phyloP scores from a whole-genome alignment of 257 asterid species.

The Penstemon eatonii region DNA sequence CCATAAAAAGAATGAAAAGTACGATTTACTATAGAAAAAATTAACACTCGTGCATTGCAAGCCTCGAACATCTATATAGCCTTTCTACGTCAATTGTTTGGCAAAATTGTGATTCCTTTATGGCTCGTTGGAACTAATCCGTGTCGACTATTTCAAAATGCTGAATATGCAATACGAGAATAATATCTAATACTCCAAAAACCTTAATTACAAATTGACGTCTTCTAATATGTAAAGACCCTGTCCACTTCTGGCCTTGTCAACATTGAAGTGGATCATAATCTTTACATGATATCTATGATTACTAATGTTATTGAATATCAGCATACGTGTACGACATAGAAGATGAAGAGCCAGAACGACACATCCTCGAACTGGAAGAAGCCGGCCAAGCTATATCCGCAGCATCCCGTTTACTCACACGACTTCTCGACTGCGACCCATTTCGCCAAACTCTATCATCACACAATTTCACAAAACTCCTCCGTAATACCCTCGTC shows the following conservation, averaged over 20 bases:
- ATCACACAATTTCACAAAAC: constrained; percentile 35
- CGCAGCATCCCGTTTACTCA: constrained; percentile 64
- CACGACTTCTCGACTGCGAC: constrained; percentile 56
- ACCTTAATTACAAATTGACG: not conserved
- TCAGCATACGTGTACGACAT: constrained; percentile 38
- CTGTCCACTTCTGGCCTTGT: no score
- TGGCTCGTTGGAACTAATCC: not conserved
- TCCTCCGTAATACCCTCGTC: constrained; percentile 55
- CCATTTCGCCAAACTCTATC: constrained; percentile 38
- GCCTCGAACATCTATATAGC: no score
- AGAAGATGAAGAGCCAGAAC: constrained; percentile 48
- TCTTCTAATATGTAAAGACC: not conserved
- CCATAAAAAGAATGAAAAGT: no score
- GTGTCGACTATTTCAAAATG: not conserved
- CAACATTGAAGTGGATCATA: not conserved
- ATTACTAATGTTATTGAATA: constrained; percentile 22
- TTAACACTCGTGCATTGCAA: no score
- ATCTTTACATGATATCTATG: not conserved
- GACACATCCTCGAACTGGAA: constrained; percentile 54
- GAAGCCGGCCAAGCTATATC: constrained; percentile 75
- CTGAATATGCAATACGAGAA: not conserved
- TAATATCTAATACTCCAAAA: not conserved
- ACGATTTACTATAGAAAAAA: no score
- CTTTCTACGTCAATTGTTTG: no score
- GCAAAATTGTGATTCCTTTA: not conserved